Evolutionary conservation across 129 eudicot species (phyloP).

Genomic region (Ambrosia artemisiifolia): DNA sequence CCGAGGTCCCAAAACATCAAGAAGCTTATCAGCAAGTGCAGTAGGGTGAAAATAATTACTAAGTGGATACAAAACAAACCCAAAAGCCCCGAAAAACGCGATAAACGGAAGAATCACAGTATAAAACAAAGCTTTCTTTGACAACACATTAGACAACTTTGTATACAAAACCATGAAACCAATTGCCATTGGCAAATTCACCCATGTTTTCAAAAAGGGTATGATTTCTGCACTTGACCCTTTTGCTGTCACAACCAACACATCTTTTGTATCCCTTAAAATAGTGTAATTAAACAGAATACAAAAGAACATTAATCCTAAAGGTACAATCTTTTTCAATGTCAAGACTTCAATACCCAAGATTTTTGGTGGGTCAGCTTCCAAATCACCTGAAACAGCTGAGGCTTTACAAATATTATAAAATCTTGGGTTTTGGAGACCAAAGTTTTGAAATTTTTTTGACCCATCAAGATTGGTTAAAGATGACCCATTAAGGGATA

Average conservation of each 20-base stretch:
- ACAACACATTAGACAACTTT: conserved; percentile 79
- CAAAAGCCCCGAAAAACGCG: conserved; percentile 96
- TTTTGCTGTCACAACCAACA: conserved; percentile 94
- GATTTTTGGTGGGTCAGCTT: conserved; percentile 53
- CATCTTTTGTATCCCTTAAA: conserved; percentile 95
- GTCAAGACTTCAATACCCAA: conserved; percentile 78
- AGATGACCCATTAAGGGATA: conserved; percentile 37
- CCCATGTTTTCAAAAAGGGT: conserved; percentile 99
- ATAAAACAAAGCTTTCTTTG: conserved; percentile 82
- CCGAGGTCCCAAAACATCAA: conserved; percentile 72
- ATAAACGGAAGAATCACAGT: conserved; percentile 79
- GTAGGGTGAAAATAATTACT: conserved; percentile 81
- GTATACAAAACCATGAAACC: conserved; percentile 95
- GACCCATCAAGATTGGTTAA: conserved; percentile 40
- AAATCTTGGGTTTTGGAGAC: conserved; percentile 40
- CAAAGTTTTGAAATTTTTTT: conserved; percentile 55
- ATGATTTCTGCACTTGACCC: conserved; percentile 99
- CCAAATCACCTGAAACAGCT: conserved; percentile 48
- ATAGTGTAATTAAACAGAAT: conserved; percentile 92
- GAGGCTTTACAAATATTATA: conserved; percentile 63
- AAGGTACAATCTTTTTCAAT: conserved; percentile 82
- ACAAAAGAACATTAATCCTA: conserved; percentile 96
- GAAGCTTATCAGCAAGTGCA: conserved; percentile 87
- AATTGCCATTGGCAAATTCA: conserved; percentile 98
- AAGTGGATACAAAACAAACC: conserved; percentile 91